Percentiles rank a stretch among this genome's conserved stretches.
phyloP scores from a whole-genome alignment of 202 grass and related monocot species.

The Hordeum pubiflorum region DNA sequence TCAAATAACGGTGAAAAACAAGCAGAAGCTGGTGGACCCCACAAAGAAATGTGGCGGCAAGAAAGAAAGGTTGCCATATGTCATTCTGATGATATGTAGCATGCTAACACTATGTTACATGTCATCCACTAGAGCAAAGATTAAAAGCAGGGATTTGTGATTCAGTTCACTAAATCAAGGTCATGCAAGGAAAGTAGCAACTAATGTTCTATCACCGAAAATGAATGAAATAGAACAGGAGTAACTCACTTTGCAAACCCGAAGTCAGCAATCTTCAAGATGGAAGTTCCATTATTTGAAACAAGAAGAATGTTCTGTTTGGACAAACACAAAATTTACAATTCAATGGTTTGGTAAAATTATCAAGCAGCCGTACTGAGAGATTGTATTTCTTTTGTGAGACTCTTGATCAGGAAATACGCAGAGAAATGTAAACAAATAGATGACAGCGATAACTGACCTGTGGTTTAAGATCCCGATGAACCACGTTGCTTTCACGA shows the following conservation, averaged over 20 bases:
- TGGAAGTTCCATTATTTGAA: slow-evolving; percentile 52
- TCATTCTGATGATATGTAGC: not conserved
- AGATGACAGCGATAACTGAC: slow-evolving; percentile 23
- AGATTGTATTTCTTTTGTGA: not conserved
- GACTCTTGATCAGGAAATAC: slow-evolving; percentile 18
- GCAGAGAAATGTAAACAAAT: slow-evolving; percentile 4
- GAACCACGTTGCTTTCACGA: slow-evolving; percentile 86
- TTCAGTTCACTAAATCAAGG: slow-evolving; percentile 4
- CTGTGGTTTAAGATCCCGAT: slow-evolving; percentile 97
- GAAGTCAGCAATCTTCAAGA: slow-evolving; percentile 96
- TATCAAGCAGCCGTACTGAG: not conserved
- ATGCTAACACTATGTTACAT: not conserved
- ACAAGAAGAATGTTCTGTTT: slow-evolving; percentile 92
- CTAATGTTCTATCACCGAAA: slow-evolving; percentile 4
- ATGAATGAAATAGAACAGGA: slow-evolving; percentile 15
- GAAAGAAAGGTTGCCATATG: not conserved
- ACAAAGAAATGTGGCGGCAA: not conserved
- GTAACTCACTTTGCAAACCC: slow-evolving; percentile 95
- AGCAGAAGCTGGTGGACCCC: not conserved
- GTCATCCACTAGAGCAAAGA: slow-evolving; percentile 11
- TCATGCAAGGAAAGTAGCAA: not conserved
- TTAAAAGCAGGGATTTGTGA: not conserved
- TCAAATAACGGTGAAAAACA: slow-evolving; percentile 5
- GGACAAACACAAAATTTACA: slow-evolving; percentile 31
- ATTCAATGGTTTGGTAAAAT: not conserved